Evolutionary conservation across 768 basidiomycete genomes (phyloP).

Genomic region (Hebeloma cylindrosporum): DNA sequence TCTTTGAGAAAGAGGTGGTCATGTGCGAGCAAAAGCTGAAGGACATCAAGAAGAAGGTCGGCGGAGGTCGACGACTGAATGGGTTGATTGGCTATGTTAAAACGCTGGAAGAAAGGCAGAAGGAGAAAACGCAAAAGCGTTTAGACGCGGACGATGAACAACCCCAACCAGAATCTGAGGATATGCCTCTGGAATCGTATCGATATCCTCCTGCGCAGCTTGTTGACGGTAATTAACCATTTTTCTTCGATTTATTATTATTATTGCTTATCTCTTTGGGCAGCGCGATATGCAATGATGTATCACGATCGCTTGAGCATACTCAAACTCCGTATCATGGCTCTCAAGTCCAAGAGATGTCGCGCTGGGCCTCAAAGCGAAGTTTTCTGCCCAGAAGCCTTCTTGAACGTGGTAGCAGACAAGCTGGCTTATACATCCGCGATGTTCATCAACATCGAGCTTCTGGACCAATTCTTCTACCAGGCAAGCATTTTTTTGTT

Average conservation of each 20-base stretch:
- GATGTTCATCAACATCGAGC: constrained; percentile 98
- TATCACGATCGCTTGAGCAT: constrained; percentile 80
- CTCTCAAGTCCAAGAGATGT: constrained; percentile 89
- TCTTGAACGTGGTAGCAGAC: constrained; percentile 94
- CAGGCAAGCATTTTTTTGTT: constrained; percentile 55
- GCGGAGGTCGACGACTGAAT: constrained; percentile 78
- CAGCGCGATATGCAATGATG: constrained; percentile 91
- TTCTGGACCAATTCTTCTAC: constrained; percentile 98
- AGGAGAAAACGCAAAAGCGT: constrained; percentile 56
- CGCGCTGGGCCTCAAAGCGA: constrained; percentile 84
- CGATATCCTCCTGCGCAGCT: constrained; percentile 91
- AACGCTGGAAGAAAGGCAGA: constrained; percentile 74
- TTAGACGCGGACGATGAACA: constrained; percentile 40
- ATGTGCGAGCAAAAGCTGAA: constrained; percentile 87
- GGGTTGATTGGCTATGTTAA: constrained; percentile 80
- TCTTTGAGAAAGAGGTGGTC: constrained; percentile 81
- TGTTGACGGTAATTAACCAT: constrained; percentile 66
- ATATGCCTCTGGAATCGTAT: constrained; percentile 70
- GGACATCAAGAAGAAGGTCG: constrained; percentile 86
- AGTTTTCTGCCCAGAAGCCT: constrained; percentile 92
- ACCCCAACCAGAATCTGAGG: constrained; percentile 32
- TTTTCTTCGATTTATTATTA: not conserved
- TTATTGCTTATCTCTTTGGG: constrained; percentile 13
- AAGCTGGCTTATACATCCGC: constrained; percentile 95
- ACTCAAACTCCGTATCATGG: constrained; percentile 81